These are phyloP conservation scores for Cucumis melo DNA, from an alignment of 306 rosid species.

Conservation along the genomic window DNA sequence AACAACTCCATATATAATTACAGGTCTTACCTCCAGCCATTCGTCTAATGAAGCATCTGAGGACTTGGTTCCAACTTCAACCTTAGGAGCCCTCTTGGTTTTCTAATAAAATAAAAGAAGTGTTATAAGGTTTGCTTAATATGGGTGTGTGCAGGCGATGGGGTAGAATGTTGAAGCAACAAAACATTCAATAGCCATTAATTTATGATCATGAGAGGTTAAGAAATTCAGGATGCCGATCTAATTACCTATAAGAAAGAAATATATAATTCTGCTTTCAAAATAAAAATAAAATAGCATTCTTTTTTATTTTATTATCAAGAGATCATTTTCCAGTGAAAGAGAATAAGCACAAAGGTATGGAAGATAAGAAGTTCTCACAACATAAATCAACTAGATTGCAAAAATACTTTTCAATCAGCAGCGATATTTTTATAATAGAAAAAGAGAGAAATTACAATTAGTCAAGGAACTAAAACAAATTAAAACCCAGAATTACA, in stretches of 20 bases:
- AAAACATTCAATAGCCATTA: not conserved
- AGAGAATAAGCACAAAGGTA: not conserved
- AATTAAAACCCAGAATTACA: not conserved
- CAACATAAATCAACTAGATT: not conserved
- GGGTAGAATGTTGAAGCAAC: not conserved
- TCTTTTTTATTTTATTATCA: not conserved
- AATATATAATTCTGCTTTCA: not conserved
- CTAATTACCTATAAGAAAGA: not conserved
- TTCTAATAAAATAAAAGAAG: constrained; percentile 25
- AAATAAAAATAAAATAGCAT: not conserved
- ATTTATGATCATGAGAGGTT: not conserved
- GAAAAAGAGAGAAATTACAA: not conserved
- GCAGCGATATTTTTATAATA: not conserved
- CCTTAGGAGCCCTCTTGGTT: constrained; percentile 84
- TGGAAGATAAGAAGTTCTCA: not conserved
- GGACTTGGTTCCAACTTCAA: constrained; percentile 82
- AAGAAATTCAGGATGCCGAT: not conserved
- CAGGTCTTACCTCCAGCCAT: constrained; percentile 67
- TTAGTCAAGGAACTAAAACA: not conserved
- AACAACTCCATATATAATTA: not conserved
- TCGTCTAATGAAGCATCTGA: constrained; percentile 83
- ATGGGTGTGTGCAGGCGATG: not conserved
- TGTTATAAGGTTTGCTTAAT: not conserved
- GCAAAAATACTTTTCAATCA: not conserved
- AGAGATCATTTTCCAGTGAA: not conserved